Evolutionary conservation across 192 early-diverging fungal species (phyloP).

Genomic region (Chytriomyces sp.): DNA sequence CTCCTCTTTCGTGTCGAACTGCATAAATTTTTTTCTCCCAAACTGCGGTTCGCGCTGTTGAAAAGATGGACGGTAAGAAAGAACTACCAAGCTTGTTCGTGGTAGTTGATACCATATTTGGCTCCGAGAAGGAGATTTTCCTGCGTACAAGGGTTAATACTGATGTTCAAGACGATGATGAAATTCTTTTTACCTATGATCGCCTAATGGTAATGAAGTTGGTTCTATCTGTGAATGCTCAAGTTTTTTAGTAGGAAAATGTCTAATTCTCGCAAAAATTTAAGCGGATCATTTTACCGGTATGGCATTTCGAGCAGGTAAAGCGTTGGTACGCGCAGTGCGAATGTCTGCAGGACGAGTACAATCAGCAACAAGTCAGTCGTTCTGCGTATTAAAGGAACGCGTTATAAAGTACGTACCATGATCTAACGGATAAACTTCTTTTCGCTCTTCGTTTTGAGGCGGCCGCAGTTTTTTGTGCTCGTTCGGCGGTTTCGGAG

Average conservation of each 20-base stretch:
- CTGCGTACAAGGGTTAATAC: not conserved
- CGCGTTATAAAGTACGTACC: slow-evolving; percentile 9
- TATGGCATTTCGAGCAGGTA: too few species aligned
- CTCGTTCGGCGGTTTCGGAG: not conserved
- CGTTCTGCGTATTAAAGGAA: not conserved
- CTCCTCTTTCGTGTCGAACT: not conserved
- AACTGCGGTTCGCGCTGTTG: not conserved
- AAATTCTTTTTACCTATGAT: not conserved
- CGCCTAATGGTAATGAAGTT: not conserved
- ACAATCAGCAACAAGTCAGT: not conserved
- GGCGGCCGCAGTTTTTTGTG: slow-evolving; percentile 1
- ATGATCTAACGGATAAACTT: slow-evolving; percentile 26
- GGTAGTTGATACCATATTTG: not conserved
- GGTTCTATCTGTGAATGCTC: not conserved
- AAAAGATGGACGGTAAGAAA: not conserved
- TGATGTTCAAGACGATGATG: not conserved
- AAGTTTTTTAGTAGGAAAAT: not conserved
- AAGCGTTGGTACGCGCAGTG: too few species aligned
- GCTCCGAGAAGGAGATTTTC: not conserved
- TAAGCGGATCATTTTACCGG: too few species aligned
- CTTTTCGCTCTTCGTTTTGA: slow-evolving; percentile 6
- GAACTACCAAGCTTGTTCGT: not conserved
- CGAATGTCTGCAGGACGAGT: not conserved
- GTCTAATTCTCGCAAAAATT: too few species aligned
- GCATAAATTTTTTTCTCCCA: slow-evolving; percentile 10